These are phyloP conservation scores for Mrakia gelida DNA, from an alignment of 768 basidiomycete genomes.

Conservation along the genomic window DNA sequence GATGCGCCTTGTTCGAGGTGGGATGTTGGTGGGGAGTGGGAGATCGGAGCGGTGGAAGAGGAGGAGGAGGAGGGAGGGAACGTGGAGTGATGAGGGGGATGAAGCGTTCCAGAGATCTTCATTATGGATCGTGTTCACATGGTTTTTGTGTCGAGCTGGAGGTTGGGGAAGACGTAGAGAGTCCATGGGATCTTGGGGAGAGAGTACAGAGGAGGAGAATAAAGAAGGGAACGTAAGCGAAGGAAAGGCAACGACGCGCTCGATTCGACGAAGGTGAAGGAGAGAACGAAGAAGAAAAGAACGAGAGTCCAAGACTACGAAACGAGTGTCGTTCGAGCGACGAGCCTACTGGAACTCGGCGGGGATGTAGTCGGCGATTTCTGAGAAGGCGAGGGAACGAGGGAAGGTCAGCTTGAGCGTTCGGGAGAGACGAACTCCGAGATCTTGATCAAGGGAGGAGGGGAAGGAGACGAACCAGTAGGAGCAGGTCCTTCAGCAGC, in stretches of 20 bases:
- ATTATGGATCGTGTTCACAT: too few relatives aligned
- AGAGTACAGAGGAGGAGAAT: not conserved
- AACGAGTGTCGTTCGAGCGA: too few relatives aligned
- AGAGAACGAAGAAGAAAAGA: too few relatives aligned
- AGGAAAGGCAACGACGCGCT: not conserved
- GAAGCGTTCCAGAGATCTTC: too few relatives aligned
- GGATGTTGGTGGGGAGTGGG: conserved; percentile 90
- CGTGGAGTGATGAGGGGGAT: not conserved
- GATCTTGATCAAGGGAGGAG: too few relatives aligned
- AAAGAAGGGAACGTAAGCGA: not conserved
- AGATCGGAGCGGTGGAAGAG: conserved; percentile 72
- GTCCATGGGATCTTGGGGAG: not conserved
- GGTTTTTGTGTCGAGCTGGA: too few relatives aligned
- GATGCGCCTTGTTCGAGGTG: conserved; percentile 84
- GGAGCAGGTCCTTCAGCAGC: not conserved
- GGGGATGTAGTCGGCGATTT: not conserved
- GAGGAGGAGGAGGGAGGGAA: conserved; percentile 38
- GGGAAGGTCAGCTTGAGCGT: not conserved
- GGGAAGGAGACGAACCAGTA: too few relatives aligned
- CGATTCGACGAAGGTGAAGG: too few relatives aligned
- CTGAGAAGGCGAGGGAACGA: not conserved
- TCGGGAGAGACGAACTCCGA: too few relatives aligned
- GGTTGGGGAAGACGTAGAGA: not conserved
- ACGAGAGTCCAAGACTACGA: not conserved
- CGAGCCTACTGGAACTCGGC: not conserved